These are phyloP conservation scores for Picochlorum sp. DNA, from an alignment of 139 green algal genomes.

Conservation along the genomic window DNA sequence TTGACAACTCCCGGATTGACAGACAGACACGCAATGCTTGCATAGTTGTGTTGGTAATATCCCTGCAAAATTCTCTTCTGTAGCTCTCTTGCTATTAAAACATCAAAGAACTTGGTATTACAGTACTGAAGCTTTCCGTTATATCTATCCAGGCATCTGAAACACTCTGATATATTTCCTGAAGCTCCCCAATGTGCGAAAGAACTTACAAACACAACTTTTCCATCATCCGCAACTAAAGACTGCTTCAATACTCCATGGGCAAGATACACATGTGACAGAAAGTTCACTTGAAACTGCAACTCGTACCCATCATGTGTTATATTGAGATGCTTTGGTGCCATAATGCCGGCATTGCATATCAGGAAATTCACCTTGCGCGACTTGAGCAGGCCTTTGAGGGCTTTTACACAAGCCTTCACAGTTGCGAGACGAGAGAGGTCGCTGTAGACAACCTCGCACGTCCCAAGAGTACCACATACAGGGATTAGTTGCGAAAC, in stretches of 20 bases:
- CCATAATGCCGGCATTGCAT: constrained; percentile 66
- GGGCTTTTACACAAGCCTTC: constrained; percentile 27
- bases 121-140: constrained; percentile 38
- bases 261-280: constrained; percentile 49
- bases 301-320: constrained; percentile 56
- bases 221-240: not conserved
- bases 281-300: constrained; percentile 70
- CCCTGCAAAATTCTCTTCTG: constrained; percentile 32
- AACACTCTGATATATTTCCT: not conserved
- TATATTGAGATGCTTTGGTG: constrained; percentile 23
- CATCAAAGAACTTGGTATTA: constrained; percentile 52
- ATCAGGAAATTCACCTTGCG: constrained; percentile 49
- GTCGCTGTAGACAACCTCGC: constrained; percentile 44
- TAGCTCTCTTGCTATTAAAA: constrained; percentile 44
- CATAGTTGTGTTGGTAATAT: not conserved
- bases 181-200: constrained; percentile 21
- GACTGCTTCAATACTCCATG: constrained; percentile 31
- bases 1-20: constrained; percentile 58
- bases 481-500: not conserved
- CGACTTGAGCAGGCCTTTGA: constrained; percentile 7
- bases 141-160: constrained; percentile 5
- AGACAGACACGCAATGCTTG: constrained; percentile 12
- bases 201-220: constrained; percentile 7
- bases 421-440: constrained; percentile 45
- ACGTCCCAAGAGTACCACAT: not conserved